These are phyloP conservation scores for Citrus hindsii DNA, from an alignment of 345 rosid species.

Conservation along the genomic window DNA sequence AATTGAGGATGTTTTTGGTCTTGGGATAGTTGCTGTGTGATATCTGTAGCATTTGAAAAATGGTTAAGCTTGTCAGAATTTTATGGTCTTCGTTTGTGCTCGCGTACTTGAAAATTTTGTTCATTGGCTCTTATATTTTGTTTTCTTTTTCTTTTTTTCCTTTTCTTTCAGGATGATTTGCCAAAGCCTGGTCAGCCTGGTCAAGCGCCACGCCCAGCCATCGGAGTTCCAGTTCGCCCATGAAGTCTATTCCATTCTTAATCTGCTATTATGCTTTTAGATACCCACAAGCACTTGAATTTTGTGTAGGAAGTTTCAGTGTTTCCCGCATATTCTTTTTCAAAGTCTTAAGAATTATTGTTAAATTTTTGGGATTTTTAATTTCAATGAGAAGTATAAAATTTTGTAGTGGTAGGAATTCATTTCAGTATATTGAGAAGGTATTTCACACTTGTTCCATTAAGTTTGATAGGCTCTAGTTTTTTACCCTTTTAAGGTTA, in stretches of 20 bases:
- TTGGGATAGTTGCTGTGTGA: neutral
- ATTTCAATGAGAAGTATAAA: neutral
- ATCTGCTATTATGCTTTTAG: conserved; percentile 13
- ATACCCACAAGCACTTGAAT: neutral
- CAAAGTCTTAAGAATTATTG: neutral
- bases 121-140: no score
- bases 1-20: neutral
- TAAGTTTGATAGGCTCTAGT: no score
- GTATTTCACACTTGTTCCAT: no score
- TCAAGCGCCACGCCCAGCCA: conserved; percentile 53
- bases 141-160: neutral
- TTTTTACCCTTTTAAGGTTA: no score
- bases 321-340: neutral
- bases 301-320: conserved; percentile 11
- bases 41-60: neutral
- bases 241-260: conserved; percentile 14
- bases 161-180: conserved; percentile 42
- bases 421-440: neutral
- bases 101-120: neutral
- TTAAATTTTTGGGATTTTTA: neutral
- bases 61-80: neutral
- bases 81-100: neutral
- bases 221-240: conserved; percentile 44
- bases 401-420: neutral
- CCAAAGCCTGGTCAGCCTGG: conserved; percentile 67